These are phyloP conservation scores for Shiraia sp. DNA, from an alignment of 2,329 filamentous ascomycete species.

Conservation along the genomic window DNA sequence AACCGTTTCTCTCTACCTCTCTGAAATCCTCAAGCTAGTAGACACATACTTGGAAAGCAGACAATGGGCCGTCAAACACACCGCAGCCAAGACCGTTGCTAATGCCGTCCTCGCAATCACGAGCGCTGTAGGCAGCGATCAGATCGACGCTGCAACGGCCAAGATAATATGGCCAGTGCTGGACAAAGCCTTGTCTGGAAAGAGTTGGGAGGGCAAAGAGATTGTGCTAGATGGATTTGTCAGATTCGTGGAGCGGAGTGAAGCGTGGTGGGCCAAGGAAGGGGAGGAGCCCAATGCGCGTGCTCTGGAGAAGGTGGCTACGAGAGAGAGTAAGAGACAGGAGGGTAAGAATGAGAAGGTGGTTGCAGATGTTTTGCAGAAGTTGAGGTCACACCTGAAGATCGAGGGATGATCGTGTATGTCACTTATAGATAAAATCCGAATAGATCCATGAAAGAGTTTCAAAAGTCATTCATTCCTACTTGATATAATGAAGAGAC, in stretches of 20 bases:
- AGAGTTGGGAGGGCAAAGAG: constrained; percentile 93
- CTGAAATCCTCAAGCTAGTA: constrained; percentile 75
- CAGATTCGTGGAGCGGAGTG: constrained; percentile 70
- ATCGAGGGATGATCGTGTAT: not conserved
- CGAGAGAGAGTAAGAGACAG: constrained; percentile 89
- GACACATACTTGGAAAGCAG: constrained; percentile 72
- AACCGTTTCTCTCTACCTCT: constrained; percentile 79
- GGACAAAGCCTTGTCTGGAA: constrained; percentile 79
- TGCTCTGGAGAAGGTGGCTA: constrained; percentile 67
- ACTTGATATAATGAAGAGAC: too few relatives aligned
- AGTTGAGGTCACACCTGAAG: constrained; percentile 12
- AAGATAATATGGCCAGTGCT: constrained; percentile 77
- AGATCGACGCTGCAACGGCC: constrained; percentile 64
- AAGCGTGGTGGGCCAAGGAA: constrained; percentile 61
- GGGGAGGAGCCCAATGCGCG: constrained; percentile 60
- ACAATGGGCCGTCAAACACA: constrained; percentile 90
- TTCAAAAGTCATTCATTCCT: too few relatives aligned
- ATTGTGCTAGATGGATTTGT: constrained; percentile 79
- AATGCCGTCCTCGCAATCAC: constrained; percentile 70
- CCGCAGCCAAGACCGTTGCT: constrained; percentile 78
- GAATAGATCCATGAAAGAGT: not conserved
- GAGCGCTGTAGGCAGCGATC: constrained; percentile 58
- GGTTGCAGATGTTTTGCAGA: constrained; percentile 19
- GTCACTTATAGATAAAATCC: too few relatives aligned
- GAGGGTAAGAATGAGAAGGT: constrained; percentile 70